Evolutionary conservation across 1,284 basidiomycete species (phyloP).

Genomic region (Xerocomus amazonicus): DNA sequence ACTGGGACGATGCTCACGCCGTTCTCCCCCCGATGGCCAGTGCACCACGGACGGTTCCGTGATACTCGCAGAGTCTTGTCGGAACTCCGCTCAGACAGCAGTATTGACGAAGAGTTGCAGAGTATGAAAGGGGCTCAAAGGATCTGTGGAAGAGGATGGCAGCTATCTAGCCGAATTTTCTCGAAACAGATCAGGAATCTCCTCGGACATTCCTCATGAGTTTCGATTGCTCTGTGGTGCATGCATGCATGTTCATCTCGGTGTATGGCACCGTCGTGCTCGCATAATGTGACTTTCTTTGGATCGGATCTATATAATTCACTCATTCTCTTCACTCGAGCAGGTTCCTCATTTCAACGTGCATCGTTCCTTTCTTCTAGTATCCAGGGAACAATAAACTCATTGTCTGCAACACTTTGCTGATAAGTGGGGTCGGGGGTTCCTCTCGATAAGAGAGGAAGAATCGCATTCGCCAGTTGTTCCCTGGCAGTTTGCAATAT

Average conservation of each 20-base stretch:
- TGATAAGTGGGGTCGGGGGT: slow-evolving; percentile 46
- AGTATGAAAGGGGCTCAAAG: slow-evolving; percentile 17
- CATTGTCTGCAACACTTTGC: slow-evolving; percentile 37
- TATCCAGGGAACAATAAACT: slow-evolving; percentile 50
- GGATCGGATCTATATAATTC: slow-evolving; percentile 41
- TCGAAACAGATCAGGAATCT: slow-evolving; percentile 37
- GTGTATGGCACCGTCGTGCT: slow-evolving; percentile 21
- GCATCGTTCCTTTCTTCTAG: slow-evolving; percentile 52
- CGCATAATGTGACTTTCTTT: slow-evolving; percentile 16
- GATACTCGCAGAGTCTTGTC: slow-evolving; percentile 38
- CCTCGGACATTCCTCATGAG: slow-evolving; percentile 46
- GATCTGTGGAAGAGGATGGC: slow-evolving; percentile 26
- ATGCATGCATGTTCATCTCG: slow-evolving; percentile 4
- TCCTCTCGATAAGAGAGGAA: slow-evolving; percentile 43
- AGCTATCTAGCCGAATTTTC: slow-evolving; percentile 6
- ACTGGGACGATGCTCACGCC: slow-evolving; percentile 47
- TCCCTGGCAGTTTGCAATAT: slow-evolving; percentile 36
- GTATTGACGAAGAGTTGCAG: slow-evolving; percentile 23
- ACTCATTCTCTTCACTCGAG: slow-evolving; percentile 48
- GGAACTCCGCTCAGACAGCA: slow-evolving; percentile 10
- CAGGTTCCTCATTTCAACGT: slow-evolving; percentile 38
- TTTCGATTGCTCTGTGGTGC: slow-evolving; percentile 42
- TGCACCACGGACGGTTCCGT: slow-evolving; percentile 39
- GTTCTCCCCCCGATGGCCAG: slow-evolving; percentile 52
- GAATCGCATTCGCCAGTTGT: slow-evolving; percentile 40